These are phyloP conservation scores for Nicotiana rustica DNA, from an alignment of 305 asterid genomes.

Conservation along the genomic window DNA sequence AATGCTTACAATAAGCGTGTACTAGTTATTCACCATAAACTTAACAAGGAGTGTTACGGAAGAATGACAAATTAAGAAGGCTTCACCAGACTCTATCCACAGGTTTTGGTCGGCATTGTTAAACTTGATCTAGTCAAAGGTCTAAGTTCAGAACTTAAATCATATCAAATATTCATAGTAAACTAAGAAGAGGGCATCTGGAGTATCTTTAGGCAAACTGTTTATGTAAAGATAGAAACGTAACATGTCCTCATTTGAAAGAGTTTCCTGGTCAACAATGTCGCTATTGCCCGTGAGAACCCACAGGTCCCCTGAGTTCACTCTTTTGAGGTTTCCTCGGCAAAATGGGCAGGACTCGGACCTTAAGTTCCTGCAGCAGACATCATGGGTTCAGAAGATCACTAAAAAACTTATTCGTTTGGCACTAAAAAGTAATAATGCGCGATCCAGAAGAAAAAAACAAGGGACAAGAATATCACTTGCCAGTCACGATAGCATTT, in stretches of 20 bases:
- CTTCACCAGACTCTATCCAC: constrained; percentile 36
- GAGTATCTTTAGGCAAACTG: constrained; percentile 62
- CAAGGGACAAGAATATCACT: background rate
- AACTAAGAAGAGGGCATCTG: constrained; percentile 61
- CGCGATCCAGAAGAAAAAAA: background rate
- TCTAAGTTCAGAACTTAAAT: constrained; percentile 27
- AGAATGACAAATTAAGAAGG: background rate
- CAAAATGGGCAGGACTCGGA: constrained; percentile 81
- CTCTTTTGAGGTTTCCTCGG: constrained; percentile 73
- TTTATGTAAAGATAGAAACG: constrained; percentile 64
- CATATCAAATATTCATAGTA: constrained; percentile 64
- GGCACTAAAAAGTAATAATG: background rate
- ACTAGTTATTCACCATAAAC: too few species aligned
- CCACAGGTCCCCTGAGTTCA: constrained; percentile 69
- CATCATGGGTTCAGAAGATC: background rate
- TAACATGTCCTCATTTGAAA: constrained; percentile 54
- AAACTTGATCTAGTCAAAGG: constrained; percentile 17
- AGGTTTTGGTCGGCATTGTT: constrained; percentile 38
- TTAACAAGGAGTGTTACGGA: too few species aligned
- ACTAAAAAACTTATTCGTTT: background rate
- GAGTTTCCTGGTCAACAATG: constrained; percentile 57
- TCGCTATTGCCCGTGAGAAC: constrained; percentile 60
- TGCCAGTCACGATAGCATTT: constrained; percentile 74
- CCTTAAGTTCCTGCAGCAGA: constrained; percentile 56
- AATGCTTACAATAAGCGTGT: background rate